phyloP scores from a whole-genome alignment of 805 yeast genomes.

The Candida golubevii region DNA sequence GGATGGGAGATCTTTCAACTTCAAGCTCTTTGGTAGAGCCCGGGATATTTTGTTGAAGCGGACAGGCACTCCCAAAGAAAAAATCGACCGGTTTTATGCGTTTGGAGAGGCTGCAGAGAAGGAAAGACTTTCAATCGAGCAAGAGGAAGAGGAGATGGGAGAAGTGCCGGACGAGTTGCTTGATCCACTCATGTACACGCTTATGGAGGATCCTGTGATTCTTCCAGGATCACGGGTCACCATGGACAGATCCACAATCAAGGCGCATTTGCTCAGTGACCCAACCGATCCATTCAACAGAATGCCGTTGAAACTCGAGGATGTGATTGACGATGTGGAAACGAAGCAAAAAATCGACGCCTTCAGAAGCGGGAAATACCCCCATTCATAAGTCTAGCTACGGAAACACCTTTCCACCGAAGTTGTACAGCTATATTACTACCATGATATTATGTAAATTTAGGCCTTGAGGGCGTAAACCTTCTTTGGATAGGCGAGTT shows the following conservation, averaged over 20 bases:
- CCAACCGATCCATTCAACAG: conserved; percentile 97
- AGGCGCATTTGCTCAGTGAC: conserved; percentile 89
- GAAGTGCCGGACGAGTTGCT: conserved; percentile 95
- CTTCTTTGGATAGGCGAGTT: conserved; percentile 96
- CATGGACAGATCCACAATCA: conserved; percentile 87
- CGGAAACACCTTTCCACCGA: not conserved
- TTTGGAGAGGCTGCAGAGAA: conserved; percentile 67
- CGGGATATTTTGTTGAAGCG: conserved; percentile 54
- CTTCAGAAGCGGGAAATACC: conserved; percentile 44
- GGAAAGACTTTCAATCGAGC: conserved; percentile 60
- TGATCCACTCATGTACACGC: conserved; percentile 93
- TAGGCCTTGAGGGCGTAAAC: conserved; percentile 98
- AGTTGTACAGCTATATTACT: conserved; percentile 20
- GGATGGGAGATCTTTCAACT: conserved; percentile 86
- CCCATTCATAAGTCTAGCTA: no score
- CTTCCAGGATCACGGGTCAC: conserved; percentile 81
- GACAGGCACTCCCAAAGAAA: conserved; percentile 46
- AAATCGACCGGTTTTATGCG: conserved; percentile 44
- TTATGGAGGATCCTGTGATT: conserved; percentile 96
- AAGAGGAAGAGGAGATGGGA: conserved; percentile 82
- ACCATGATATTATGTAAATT: conserved; percentile 25
- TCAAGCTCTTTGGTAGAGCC: conserved; percentile 66
- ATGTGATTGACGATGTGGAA: conserved; percentile 74
- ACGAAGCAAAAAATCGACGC: conserved; percentile 55
- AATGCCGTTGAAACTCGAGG: conserved; percentile 83